phyloP scores from a whole-genome alignment of 2,329 filamentous ascomycete species.

The Pseudogymnoascus sp. region DNA sequence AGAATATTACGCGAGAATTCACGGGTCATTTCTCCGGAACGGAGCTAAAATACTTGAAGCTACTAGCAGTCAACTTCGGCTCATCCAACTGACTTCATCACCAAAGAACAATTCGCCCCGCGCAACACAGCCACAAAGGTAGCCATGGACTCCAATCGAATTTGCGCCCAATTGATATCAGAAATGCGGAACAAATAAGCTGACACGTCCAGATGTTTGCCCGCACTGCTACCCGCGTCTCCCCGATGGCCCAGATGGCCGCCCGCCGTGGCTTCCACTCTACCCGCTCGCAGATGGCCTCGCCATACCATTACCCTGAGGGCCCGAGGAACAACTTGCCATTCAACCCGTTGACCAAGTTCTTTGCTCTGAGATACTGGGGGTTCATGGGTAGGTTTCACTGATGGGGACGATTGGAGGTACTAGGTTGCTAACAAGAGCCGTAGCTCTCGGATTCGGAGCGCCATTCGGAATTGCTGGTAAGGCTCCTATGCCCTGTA shows the following conservation, averaged over 20 bases:
- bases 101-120: constrained; percentile 10
- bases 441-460: constrained; percentile 42
- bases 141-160: constrained; percentile 4
- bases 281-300: constrained; percentile 74
- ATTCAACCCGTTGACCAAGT: constrained; percentile 89
- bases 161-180: constrained; percentile 34
- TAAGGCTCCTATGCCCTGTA: constrained; percentile 35
- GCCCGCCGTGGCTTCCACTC: constrained; percentile 91
- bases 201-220: constrained; percentile 62
- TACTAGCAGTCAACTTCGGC: constrained; percentile 12
- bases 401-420: not conserved
- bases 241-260: constrained; percentile 55
- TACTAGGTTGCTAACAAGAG: constrained; percentile 19
- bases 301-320: constrained; percentile 97
- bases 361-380: constrained; percentile 80
- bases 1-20: constrained; percentile 7
- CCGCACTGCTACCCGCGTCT: constrained; percentile 55
- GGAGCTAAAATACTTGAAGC: constrained; percentile 10
- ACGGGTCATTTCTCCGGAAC: not conserved
- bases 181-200: constrained; percentile 14
- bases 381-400: constrained; percentile 55
- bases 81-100: constrained; percentile 13
- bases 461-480: constrained; percentile 55
- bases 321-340: constrained; percentile 90
- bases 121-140: constrained; percentile 12